A percentile compares a stretch with the other conserved stretches of the same genome.
Conservation (phyloP, 176 grass and related monocot genomes). For the Oryza glaberrima region DNA sequence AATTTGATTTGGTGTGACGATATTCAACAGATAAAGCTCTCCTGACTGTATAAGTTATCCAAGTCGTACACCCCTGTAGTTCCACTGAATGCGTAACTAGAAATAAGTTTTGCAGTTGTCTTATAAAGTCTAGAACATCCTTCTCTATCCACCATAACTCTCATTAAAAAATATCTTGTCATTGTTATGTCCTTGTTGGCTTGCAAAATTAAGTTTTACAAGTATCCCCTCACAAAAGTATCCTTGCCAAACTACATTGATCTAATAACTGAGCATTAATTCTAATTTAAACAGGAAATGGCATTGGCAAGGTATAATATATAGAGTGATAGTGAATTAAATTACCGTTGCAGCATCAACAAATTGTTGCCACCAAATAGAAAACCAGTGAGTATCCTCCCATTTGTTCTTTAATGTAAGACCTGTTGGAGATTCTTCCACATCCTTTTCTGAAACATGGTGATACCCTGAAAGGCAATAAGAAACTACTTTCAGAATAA, state of each 20-base stretch:
- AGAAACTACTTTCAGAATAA: not conserved
- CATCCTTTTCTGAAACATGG: conserved; percentile 63
- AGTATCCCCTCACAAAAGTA: not conserved
- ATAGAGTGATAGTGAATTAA: conserved; percentile 9
- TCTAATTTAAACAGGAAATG: not conserved
- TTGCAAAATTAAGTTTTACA: not conserved
- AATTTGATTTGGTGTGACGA: not conserved
- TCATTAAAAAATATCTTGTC: not conserved
- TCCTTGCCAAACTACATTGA: not conserved
- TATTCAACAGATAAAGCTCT: not conserved
- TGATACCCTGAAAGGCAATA: conserved; percentile 37
- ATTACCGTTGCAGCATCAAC: conserved; percentile 62
- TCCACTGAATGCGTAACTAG: not conserved
- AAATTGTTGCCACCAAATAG: conserved; percentile 79
- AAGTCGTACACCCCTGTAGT: not conserved
- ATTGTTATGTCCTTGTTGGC: not conserved
- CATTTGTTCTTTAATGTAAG: conserved; percentile 33
- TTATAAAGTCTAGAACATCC: not conserved
- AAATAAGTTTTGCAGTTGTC: not conserved
- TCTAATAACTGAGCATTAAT: not conserved
- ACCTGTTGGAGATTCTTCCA: conserved; percentile 47
- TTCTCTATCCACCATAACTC: not conserved
- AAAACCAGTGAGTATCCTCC: conserved; percentile 38
- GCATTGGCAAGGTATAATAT: not conserved
- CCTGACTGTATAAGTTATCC: not conserved